Evolutionary conservation across 2,329 filamentous ascomycete genomes (phyloP).

Genomic region (Neodidymelliopsis sp.): DNA sequence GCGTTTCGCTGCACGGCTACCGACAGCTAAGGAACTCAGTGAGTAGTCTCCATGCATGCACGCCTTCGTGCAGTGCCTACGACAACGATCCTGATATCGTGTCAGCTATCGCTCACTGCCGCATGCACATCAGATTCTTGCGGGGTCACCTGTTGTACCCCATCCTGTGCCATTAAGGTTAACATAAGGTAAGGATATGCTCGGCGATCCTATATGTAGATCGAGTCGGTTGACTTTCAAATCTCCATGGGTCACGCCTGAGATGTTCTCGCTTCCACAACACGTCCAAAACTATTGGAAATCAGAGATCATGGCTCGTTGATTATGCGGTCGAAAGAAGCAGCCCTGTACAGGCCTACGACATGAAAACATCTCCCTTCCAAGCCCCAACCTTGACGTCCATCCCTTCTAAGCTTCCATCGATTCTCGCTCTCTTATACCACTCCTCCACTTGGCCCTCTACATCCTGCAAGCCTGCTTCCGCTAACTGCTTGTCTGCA

Average conservation of each 20-base stretch:
- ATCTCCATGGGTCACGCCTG: too few species aligned
- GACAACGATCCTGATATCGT: neutral
- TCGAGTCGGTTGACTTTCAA: too few species aligned
- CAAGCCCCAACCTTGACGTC: conserved; percentile 1
- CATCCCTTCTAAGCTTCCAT: neutral
- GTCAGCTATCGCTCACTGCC: neutral
- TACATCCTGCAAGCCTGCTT: neutral
- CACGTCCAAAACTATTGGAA: too few species aligned
- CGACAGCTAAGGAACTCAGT: neutral
- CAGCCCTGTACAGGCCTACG: too few species aligned
- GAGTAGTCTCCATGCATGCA: neutral
- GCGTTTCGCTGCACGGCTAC: neutral
- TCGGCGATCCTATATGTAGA: too few species aligned
- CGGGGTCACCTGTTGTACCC: conserved; percentile 1
- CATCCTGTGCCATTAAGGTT: neutral
- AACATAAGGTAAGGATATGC: neutral
- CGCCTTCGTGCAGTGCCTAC: neutral
- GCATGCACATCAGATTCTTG: neutral
- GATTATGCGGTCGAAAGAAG: too few species aligned
- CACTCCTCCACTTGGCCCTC: conserved; percentile 3
- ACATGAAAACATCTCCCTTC: conserved; percentile 11
- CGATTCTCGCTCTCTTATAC: neutral
- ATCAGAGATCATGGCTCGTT: too few species aligned
- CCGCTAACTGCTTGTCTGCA: neutral
- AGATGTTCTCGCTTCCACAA: too few species aligned